Conservation (phyloP, 371 early-diverging fungal species). For the Saksenaea oblongispora region DNA sequence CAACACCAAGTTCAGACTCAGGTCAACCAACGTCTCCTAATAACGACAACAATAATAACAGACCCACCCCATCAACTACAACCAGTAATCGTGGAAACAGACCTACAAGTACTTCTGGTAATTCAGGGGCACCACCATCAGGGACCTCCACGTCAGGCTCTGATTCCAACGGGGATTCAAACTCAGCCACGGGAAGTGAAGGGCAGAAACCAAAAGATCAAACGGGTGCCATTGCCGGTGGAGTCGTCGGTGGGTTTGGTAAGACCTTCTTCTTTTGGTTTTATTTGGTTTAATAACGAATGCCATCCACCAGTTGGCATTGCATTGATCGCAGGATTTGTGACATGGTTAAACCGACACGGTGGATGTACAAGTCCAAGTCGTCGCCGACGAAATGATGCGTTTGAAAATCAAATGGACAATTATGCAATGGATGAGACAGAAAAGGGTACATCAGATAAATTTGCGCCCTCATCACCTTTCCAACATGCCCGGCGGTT, state of each 20-base stretch:
- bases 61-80: neutral
- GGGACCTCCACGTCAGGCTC: neutral
- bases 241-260: slow-evolving; percentile 44
- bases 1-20: neutral
- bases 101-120: neutral
- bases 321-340: slow-evolving; percentile 36
- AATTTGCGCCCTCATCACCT: slow-evolving; percentile 16
- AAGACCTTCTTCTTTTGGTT: slow-evolving; percentile 10
- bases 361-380: slow-evolving; percentile 36
- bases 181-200: neutral
- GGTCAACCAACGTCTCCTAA: neutral
- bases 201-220: neutral
- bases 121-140: neutral
- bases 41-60: neutral
- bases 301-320: slow-evolving; percentile 20
- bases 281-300: slow-evolving; percentile 1
- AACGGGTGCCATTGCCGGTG: slow-evolving; percentile 36
- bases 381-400: slow-evolving; percentile 14
- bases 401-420: slow-evolving; percentile 17
- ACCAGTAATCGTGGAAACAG: neutral
- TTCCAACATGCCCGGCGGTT: slow-evolving; percentile 37
- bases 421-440: slow-evolving; percentile 17
- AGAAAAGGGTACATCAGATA: neutral
- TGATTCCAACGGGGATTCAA: neutral
- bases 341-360: slow-evolving; percentile 32